Percentiles rank a stretch among this genome's conserved stretches.
These are phyloP conservation scores for Coprinellus micaceus DNA, from an alignment of 768 basidiomycete species.

Conservation along the genomic window DNA sequence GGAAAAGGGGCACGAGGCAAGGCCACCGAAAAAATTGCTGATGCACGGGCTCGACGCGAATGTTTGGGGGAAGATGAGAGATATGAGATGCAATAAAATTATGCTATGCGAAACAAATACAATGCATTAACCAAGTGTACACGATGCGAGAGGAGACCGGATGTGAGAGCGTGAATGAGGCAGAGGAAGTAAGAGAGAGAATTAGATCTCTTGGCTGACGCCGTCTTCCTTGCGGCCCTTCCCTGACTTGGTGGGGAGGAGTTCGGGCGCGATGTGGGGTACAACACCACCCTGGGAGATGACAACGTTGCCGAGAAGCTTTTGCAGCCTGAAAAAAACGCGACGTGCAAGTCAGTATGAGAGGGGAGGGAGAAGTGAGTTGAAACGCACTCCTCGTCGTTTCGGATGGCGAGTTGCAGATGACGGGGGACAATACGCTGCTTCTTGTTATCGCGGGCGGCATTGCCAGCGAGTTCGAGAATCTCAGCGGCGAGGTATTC, in stretches of 20 bases:
- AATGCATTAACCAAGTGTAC: constrained; percentile 6
- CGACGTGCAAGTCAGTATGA: too few relatives aligned
- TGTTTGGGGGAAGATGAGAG: too few relatives aligned
- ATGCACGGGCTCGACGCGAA: too few relatives aligned
- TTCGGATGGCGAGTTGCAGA: constrained; percentile 90
- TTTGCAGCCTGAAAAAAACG: constrained; percentile 49
- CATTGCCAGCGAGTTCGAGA: constrained; percentile 88
- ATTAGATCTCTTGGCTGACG: constrained; percentile 18
- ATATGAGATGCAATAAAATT: constrained; percentile 1
- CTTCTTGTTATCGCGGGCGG: constrained; percentile 90
- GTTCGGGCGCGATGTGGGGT: constrained; percentile 62
- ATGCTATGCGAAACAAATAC: constrained; percentile 2
- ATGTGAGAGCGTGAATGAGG: background rate
- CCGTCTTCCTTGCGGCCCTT: constrained; percentile 25
- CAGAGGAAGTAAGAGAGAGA: background rate
- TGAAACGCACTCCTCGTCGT: constrained; percentile 76
- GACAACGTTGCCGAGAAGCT: constrained; percentile 74
- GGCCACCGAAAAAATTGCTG: too few relatives aligned
- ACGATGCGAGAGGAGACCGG: background rate
- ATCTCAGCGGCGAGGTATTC: constrained; percentile 94
- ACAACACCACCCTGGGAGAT: constrained; percentile 96
- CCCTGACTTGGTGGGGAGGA: constrained; percentile 36
- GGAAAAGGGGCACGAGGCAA: too few relatives aligned
- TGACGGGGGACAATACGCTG: constrained; percentile 95
- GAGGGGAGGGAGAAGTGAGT: constrained; percentile 4